Evolutionary conservation across 352 stramenopile species (phyloP).

Genomic region (Phytophthora cryptogea): DNA sequence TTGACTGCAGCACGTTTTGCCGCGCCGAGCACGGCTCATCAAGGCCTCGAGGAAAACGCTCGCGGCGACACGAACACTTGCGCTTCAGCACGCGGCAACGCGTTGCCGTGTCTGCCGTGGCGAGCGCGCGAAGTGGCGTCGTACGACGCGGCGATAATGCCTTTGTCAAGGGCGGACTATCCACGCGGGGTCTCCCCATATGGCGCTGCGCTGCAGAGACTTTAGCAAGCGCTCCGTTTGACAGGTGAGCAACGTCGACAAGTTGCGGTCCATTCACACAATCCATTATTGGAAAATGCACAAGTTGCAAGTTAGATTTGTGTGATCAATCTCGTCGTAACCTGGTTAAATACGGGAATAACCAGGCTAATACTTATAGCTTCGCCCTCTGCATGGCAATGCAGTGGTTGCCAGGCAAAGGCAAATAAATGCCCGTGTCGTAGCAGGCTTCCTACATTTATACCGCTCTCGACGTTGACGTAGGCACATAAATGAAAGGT

Average conservation of each 20-base stretch:
- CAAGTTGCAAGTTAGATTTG: no score
- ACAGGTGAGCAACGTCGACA: neutral
- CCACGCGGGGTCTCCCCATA: slow-evolving; percentile 23
- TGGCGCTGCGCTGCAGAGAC: slow-evolving; percentile 11
- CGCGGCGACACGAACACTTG: neutral
- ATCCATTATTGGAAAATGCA: no score
- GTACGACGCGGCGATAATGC: slow-evolving; percentile 20
- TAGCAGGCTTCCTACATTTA: no score
- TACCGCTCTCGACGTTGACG: no score
- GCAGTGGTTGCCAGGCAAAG: no score
- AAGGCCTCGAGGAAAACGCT: neutral
- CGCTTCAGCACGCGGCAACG: neutral
- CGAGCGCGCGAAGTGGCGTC: slow-evolving; percentile 19
- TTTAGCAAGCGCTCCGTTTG: neutral
- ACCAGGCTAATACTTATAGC: no score
- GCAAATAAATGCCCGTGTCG: no score
- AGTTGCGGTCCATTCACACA: no score
- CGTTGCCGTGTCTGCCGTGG: neutral
- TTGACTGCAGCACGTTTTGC: neutral
- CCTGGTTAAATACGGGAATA: no score
- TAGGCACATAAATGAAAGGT: no score
- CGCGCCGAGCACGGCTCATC: neutral
- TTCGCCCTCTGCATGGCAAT: no score
- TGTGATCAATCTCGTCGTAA: no score
- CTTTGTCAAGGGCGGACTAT: slow-evolving; percentile 20